Conservation (phyloP, 1,284 basidiomycete genomes). For the Mixia osmundae region DNA sequence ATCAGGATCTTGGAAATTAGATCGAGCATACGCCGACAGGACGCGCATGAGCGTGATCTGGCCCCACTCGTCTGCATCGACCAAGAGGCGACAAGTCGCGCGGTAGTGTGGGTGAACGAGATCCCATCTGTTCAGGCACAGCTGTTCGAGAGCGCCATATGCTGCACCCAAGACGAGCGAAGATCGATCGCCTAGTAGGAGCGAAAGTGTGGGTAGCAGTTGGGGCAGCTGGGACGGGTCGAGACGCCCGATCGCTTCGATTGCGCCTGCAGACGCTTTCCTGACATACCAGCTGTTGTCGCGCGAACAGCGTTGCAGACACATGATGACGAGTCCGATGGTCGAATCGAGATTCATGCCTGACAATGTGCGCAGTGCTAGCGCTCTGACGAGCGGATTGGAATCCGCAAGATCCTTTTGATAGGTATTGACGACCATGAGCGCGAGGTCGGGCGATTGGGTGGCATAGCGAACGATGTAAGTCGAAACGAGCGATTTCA, state of each 20-base stretch:
- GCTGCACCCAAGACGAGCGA: constrained; percentile 72
- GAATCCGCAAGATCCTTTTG: constrained; percentile 85
- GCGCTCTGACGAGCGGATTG: constrained; percentile 44
- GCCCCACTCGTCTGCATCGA: constrained; percentile 91
- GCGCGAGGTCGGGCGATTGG: constrained; percentile 74
- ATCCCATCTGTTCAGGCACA: constrained; percentile 60
- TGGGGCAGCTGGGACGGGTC: constrained; percentile 7
- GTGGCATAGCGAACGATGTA: constrained; percentile 83
- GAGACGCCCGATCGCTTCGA: constrained; percentile 4
- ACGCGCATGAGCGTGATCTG: constrained; percentile 60
- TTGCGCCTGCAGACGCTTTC: constrained; percentile 14
- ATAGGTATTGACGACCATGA: constrained; percentile 95
- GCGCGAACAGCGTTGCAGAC: constrained; percentile 12
- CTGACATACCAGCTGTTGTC: constrained; percentile 19
- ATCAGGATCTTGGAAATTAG: constrained; percentile 53
- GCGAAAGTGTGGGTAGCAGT: constrained; percentile 6
- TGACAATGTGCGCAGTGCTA: constrained; percentile 17
- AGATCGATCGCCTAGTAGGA: constrained; percentile 29
- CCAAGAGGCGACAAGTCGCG: constrained; percentile 52
- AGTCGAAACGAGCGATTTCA: constrained; percentile 92
- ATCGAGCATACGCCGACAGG: constrained; percentile 55
- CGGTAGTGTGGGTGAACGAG: constrained; percentile 74
- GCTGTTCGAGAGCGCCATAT: constrained; percentile 53
- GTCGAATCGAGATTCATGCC: constrained; percentile 17
- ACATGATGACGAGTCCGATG: constrained; percentile 17